Conservation (phyloP, 2,329 filamentous ascomycete genomes). For the Davidsoniella neocaledoniae region DNA sequence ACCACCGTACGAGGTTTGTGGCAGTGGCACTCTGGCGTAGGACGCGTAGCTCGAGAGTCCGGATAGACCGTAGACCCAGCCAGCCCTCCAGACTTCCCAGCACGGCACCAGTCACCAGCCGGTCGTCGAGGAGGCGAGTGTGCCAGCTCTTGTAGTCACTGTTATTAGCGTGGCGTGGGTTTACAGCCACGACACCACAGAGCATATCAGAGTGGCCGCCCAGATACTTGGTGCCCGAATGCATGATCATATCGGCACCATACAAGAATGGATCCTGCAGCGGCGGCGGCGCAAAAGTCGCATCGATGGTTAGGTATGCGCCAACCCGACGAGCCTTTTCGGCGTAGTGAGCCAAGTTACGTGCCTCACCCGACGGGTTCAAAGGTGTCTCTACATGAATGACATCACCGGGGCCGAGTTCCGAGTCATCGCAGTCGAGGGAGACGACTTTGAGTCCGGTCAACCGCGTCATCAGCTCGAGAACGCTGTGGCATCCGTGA, state of each 20-base stretch:
- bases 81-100: constrained; percentile 86
- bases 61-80: constrained; percentile 71
- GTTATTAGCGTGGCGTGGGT: constrained; percentile 25
- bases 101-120: constrained; percentile 62
- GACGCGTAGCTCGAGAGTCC: constrained; percentile 75
- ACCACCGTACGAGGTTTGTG: constrained; percentile 52
- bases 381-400: constrained; percentile 87
- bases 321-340: constrained; percentile 53
- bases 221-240: constrained; percentile 89
- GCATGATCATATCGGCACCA: constrained; percentile 79
- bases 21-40: constrained; percentile 59
- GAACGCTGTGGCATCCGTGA: constrained; percentile 83
- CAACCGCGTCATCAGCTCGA: constrained; percentile 56
- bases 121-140: constrained; percentile 44
- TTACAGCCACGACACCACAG: constrained; percentile 63
- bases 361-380: constrained; percentile 76
- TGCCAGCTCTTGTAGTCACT: constrained; percentile 33
- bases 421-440: constrained; percentile 48
- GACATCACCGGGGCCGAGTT: constrained; percentile 61
- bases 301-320: constrained; percentile 67
- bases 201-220: constrained; percentile 91
- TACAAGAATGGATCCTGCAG: constrained; percentile 69
- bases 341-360: constrained; percentile 55
- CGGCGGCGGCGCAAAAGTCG: constrained; percentile 83
- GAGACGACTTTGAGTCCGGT: constrained; percentile 57